Conservation (phyloP, 192 early-diverging fungal genomes). For the Linderina pennispora region DNA sequence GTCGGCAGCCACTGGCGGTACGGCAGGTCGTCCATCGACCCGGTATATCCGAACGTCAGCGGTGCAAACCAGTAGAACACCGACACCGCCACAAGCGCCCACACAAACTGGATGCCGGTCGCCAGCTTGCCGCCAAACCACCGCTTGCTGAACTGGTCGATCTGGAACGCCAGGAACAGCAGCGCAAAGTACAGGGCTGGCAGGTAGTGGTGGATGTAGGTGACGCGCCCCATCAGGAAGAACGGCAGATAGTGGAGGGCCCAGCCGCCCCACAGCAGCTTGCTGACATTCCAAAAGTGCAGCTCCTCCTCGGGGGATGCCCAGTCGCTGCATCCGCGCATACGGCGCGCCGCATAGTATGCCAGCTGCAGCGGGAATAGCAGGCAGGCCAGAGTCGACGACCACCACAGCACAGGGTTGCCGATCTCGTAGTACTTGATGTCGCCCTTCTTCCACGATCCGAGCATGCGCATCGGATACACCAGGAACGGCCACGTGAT, state of each 20-base stretch:
- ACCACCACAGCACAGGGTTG: constrained; percentile 82
- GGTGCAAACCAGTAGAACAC: constrained; percentile 64
- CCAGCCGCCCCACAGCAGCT: constrained; percentile 81
- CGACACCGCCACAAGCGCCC: constrained; percentile 12
- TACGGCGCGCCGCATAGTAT: constrained; percentile 7
- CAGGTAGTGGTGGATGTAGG: constrained; percentile 92
- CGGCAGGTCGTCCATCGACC: constrained; percentile 24
- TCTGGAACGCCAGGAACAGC: constrained; percentile 63
- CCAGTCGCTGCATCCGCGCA: background rate
- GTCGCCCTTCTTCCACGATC: constrained; percentile 64
- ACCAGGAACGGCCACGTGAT: constrained; percentile 80
- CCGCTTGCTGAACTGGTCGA: constrained; percentile 57
- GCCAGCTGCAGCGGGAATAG: constrained; percentile 11
- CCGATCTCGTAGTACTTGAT: constrained; percentile 86
- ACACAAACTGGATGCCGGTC: constrained; percentile 30
- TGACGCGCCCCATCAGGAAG: constrained; percentile 79
- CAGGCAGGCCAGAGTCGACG: constrained; percentile 38
- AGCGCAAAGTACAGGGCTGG: constrained; percentile 77
- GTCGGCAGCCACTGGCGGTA: constrained; percentile 39
- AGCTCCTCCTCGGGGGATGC: constrained; percentile 27
- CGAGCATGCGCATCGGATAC: constrained; percentile 79
- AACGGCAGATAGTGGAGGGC: constrained; percentile 81
- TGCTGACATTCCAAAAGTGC: constrained; percentile 51
- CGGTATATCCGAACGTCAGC: constrained; percentile 65
- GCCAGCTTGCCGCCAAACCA: constrained; percentile 49